Conservation (phyloP, 345 rosid genomes). For the Streptanthus diversifolius region DNA sequence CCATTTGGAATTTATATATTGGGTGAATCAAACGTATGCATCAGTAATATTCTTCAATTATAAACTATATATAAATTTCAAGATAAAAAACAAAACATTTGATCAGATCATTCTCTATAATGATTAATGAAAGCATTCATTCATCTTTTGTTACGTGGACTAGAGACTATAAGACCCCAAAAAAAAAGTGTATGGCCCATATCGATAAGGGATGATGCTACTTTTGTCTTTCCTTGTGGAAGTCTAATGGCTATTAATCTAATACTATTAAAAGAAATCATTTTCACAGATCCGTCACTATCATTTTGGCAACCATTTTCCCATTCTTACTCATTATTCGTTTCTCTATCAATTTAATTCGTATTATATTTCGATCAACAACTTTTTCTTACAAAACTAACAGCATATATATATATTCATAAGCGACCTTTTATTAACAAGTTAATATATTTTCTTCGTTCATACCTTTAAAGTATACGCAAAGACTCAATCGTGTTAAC, state of each 20-base stretch:
- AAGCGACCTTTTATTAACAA: background rate
- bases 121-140: background rate
- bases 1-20: background rate
- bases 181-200: constrained; percentile 2
- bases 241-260: constrained; percentile 14
- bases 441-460: background rate
- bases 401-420: background rate
- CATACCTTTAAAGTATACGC: background rate
- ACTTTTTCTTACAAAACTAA: background rate
- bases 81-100: constrained; percentile 28
- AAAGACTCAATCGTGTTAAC: background rate
- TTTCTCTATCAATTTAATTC: background rate
- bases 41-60: background rate
- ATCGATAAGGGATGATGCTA: constrained; percentile 12
- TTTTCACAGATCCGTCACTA: constrained; percentile 6
- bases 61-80: background rate
- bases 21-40: background rate
- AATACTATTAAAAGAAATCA: background rate
- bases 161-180: constrained; percentile 6
- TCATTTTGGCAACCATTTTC: constrained; percentile 3
- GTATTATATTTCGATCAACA: background rate
- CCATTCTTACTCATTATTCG: background rate
- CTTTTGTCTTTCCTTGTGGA: constrained; percentile 9
- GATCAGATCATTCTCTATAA: constrained; percentile 27
- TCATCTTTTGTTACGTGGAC: background rate